phyloP scores from a whole-genome alignment of 208 protist species.

The Wallacemonas sp. region DNA sequence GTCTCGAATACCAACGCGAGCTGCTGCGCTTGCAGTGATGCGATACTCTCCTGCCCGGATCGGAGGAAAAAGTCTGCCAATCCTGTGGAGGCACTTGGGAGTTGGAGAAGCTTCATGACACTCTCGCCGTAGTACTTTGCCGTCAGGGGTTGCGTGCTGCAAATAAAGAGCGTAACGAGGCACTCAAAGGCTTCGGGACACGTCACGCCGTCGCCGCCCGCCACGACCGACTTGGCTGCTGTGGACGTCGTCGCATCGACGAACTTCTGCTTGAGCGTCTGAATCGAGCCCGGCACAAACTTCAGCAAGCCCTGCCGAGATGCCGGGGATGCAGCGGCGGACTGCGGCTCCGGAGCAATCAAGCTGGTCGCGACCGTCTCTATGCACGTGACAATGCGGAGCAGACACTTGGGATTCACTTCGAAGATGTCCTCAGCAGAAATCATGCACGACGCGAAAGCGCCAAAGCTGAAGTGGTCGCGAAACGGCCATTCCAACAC shows the following conservation, averaged over 20 bases:
- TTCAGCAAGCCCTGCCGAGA: slow-evolving; percentile 12
- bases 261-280: slow-evolving; percentile 22
- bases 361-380: slow-evolving; percentile 10
- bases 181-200: slow-evolving; percentile 44
- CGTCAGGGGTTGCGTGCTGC: slow-evolving; percentile 23
- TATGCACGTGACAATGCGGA: slow-evolving; percentile 23
- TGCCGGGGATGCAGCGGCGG: neutral
- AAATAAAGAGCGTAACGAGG: slow-evolving; percentile 50
- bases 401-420: slow-evolving; percentile 22
- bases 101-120: slow-evolving; percentile 37
- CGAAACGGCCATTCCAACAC: slow-evolving; percentile 1
- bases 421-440: slow-evolving; percentile 17
- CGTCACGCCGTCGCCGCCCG: neutral
- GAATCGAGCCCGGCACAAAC: slow-evolving; percentile 16
- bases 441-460: slow-evolving; percentile 13
- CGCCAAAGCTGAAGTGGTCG: slow-evolving; percentile 12
- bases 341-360: neutral
- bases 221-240: neutral
- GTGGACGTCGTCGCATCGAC: neutral
- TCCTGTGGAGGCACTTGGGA: slow-evolving; percentile 21
- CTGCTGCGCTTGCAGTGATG: slow-evolving; percentile 31
- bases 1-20: slow-evolving; percentile 32
- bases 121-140: slow-evolving; percentile 32
- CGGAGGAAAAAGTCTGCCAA: slow-evolving; percentile 40
- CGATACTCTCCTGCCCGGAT: slow-evolving; percentile 41